phyloP scores from a whole-genome alignment of 345 rosid species.

The Erysimum cheiranthoides region DNA sequence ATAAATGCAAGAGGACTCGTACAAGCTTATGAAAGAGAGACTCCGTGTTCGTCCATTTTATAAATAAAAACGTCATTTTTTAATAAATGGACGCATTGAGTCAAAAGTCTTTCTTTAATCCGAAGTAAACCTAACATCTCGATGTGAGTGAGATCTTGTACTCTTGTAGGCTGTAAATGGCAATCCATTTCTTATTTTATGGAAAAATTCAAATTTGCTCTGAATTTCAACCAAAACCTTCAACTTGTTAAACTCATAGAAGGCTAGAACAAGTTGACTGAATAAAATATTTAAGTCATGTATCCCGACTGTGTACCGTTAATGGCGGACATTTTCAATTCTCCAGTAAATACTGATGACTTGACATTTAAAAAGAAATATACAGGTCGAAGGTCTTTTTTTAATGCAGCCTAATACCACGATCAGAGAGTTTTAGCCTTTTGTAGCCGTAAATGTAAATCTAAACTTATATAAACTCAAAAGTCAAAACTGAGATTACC shows the following conservation, averaged over 20 bases:
- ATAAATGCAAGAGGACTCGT: neutral
- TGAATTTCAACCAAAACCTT: no score
- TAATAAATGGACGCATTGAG: no score
- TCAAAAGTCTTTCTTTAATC: neutral
- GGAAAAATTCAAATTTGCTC: neutral
- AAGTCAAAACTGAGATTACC: no score
- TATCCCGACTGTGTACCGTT: neutral
- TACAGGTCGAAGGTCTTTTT: no score
- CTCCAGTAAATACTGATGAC: neutral
- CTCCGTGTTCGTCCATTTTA: neutral
- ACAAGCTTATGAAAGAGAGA: neutral
- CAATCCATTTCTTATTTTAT: neutral
- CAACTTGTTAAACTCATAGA: no score
- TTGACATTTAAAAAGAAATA: neutral
- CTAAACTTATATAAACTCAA: no score
- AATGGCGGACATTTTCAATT: neutral
- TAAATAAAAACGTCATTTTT: no score
- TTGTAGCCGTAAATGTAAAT: no score
- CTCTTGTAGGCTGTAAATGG: neutral
- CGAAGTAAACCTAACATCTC: neutral
- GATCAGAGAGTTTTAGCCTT: no score
- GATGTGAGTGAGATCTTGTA: neutral
- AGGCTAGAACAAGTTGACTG: no score
- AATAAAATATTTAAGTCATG: no score
- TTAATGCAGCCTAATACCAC: no score